These are phyloP conservation scores for Prunus yedoensis DNA, from an alignment of 331 rosid species.

Conservation along the genomic window DNA sequence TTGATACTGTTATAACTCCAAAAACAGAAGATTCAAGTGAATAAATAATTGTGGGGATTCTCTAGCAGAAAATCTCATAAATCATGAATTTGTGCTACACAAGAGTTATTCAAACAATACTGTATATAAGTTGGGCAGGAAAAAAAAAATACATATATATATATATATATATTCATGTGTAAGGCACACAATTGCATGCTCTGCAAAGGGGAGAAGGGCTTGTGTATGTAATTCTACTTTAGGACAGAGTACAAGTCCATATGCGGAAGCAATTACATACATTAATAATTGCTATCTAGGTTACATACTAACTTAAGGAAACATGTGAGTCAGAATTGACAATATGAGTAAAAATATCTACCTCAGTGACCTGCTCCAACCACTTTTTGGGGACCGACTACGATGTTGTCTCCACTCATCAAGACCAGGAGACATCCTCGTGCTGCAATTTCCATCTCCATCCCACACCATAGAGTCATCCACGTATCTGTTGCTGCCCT, in stretches of 20 bases:
- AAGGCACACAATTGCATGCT: neutral
- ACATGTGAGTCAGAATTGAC: neutral
- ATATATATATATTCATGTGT: neutral
- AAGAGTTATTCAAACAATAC: neutral
- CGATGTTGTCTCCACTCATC: constrained; percentile 67
- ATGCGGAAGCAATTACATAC: neutral
- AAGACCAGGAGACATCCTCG: constrained; percentile 65
- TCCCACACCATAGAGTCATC: constrained; percentile 61
- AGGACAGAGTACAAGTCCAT: neutral
- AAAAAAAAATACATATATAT: neutral
- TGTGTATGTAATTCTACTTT: neutral
- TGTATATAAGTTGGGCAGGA: neutral
- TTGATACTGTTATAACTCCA: neutral
- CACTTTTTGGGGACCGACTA: constrained; percentile 69
- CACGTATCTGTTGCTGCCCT: constrained; percentile 44
- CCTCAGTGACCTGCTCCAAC: constrained; percentile 68
- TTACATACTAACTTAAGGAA: neutral
- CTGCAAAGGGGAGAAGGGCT: neutral
- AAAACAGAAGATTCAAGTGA: neutral
- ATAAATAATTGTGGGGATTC: neutral
- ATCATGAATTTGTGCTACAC: neutral
- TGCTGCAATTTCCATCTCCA: constrained; percentile 51
- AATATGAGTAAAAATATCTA: constrained; percentile 14
- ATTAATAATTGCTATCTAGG: neutral
- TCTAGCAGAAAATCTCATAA: neutral